Percentiles rank a stretch among this genome's conserved stretches.
phyloP scores from a whole-genome alignment of 257 asterid species.

The Penstemon barbatus region DNA sequence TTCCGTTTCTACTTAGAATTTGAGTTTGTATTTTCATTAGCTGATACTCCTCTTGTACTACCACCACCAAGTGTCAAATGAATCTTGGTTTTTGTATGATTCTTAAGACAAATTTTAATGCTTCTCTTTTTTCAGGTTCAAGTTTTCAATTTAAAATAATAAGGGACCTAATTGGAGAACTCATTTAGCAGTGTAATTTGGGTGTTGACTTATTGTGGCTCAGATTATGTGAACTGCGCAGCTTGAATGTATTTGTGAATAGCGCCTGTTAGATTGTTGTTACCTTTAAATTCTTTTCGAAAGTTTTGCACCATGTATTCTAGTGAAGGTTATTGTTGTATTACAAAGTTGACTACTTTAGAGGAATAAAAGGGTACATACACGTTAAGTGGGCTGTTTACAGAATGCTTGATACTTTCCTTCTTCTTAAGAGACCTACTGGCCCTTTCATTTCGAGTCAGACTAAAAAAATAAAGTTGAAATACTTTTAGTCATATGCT shows the following conservation, averaged over 20 bases:
- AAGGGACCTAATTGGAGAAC: background rate
- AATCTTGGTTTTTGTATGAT: background rate
- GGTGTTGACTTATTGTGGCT: background rate
- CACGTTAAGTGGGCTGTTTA: background rate
- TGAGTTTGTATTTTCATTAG: slow-evolving; percentile 12
- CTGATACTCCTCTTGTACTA: slow-evolving; percentile 6
- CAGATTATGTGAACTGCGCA: slow-evolving; percentile 6
- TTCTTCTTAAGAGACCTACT: background rate
- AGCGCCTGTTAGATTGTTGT: background rate
- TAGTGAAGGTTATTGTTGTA: slow-evolving; percentile 6
- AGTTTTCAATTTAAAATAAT: background rate
- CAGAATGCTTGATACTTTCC: slow-evolving; percentile 9
- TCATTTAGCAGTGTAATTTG: background rate
- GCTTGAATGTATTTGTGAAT: background rate
- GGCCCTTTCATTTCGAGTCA: too few species aligned
- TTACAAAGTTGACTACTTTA: background rate
- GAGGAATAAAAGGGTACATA: slow-evolving; percentile 8
- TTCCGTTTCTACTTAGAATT: background rate
- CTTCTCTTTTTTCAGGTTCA: background rate
- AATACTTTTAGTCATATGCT: background rate
- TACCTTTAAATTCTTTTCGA: background rate
- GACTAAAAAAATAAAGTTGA: too few species aligned
- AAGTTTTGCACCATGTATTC: background rate
- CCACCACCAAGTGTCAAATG: background rate
- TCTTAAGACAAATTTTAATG: background rate